These are phyloP conservation scores for Corniculantispora saksenae DNA, from an alignment of 2,329 filamentous ascomycete species.

Conservation along the genomic window DNA sequence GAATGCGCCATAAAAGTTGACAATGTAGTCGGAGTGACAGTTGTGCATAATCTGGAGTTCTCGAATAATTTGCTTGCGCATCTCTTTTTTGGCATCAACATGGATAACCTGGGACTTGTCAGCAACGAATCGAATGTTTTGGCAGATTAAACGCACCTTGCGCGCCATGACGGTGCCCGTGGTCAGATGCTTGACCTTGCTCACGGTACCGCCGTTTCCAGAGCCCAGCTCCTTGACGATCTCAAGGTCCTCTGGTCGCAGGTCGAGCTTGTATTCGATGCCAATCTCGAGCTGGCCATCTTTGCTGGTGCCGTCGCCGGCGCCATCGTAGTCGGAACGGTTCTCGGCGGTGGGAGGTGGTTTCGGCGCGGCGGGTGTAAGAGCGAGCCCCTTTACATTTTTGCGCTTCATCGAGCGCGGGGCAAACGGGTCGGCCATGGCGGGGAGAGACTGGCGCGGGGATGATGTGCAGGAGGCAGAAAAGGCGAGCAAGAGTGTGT, in stretches of 20 bases:
- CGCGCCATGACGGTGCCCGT: slow-evolving; percentile 96
- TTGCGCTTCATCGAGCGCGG: slow-evolving; percentile 94
- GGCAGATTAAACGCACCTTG: slow-evolving; percentile 64
- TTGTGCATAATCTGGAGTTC: slow-evolving; percentile 98
- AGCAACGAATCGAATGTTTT: slow-evolving; percentile 13
- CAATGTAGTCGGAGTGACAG: slow-evolving; percentile 95
- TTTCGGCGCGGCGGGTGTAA: slow-evolving; percentile 77
- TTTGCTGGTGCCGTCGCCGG: slow-evolving; percentile 59
- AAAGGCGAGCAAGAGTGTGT: slow-evolving; percentile 7
- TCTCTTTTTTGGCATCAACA: slow-evolving; percentile 95
- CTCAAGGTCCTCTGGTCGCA: slow-evolving; percentile 88
- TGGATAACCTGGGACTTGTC: slow-evolving; percentile 76
- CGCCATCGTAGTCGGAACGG: slow-evolving; percentile 59
- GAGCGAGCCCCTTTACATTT: slow-evolving; percentile 93
- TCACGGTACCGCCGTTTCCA: slow-evolving; percentile 96
- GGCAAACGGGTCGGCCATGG: slow-evolving; percentile 64
- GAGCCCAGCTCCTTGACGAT: slow-evolving; percentile 92
- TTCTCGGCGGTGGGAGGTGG: slow-evolving; percentile 71
- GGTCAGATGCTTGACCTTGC: slow-evolving; percentile 92
- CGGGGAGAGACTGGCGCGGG: slow-evolving; percentile 26
- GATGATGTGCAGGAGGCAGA: slow-evolving; percentile 6
- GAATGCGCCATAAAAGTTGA: slow-evolving; percentile 97
- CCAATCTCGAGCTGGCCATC: slow-evolving; percentile 82
- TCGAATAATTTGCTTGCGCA: slow-evolving; percentile 93
- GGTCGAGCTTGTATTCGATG: slow-evolving; percentile 92